Percentiles rank a stretch among this genome's conserved stretches.
Conservation (phyloP, 148 eudicot genomes). For the Heliamphora exappendiculata region DNA sequence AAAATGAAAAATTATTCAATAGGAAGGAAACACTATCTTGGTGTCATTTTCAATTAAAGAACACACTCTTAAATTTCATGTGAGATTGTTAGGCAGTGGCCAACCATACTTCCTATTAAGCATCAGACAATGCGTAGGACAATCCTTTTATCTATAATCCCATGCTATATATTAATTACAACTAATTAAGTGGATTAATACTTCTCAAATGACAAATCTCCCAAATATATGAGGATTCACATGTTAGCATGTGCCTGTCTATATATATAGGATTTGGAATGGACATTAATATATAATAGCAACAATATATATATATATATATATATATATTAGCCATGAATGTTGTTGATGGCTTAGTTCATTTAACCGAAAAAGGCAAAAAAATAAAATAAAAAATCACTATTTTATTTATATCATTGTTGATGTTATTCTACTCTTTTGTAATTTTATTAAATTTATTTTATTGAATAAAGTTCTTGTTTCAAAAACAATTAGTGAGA, state of each 20-base stretch:
- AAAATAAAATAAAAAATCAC: not conserved
- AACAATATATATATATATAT: too few relatives aligned
- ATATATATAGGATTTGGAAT: not conserved
- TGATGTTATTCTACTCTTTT: too few relatives aligned
- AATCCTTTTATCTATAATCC: not conserved
- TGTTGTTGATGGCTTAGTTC: not conserved
- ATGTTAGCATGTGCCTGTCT: conserved; percentile 16
- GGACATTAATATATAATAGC: not conserved
- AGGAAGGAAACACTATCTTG: not conserved
- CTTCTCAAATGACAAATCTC: too few relatives aligned
- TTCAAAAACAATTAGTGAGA: too few relatives aligned
- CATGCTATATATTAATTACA: conserved; percentile 11
- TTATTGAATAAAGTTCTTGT: too few relatives aligned
- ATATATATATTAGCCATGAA: too few relatives aligned
- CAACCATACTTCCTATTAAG: not conserved
- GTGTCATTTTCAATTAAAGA: not conserved
- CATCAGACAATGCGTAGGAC: not conserved
- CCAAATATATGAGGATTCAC: not conserved
- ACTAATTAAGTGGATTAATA: not conserved
- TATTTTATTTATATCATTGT: not conserved
- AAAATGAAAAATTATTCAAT: too few relatives aligned
- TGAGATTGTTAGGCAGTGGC: conserved; percentile 1
- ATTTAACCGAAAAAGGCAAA: not conserved
- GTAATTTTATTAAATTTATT: too few relatives aligned
- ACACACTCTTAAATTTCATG: not conserved